Evolutionary conservation across 805 yeast genomes (phyloP).

Genomic region (Suhomyces faveliae): DNA sequence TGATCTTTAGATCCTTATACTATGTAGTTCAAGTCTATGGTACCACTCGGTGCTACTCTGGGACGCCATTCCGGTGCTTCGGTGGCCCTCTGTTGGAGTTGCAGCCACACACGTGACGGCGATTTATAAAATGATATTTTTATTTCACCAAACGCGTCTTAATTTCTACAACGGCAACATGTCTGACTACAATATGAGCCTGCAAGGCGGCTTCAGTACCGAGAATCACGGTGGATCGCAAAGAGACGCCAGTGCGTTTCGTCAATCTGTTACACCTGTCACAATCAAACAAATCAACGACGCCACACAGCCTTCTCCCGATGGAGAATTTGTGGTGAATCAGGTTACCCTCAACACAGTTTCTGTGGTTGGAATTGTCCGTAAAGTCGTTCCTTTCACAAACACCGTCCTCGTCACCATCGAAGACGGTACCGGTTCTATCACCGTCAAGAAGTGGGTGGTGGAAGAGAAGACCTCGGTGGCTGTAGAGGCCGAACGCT

Average conservation of each 20-base stretch:
- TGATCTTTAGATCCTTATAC: no score
- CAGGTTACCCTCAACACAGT: constrained; percentile 63
- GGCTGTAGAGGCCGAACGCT: constrained; percentile 29
- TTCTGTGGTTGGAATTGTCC: constrained; percentile 65
- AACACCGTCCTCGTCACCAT: constrained; percentile 55
- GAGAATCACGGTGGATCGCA: constrained; percentile 21
- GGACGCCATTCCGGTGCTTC: no score
- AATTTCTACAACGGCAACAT: not conserved
- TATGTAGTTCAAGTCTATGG: no score
- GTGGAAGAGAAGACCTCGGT: constrained; percentile 32
- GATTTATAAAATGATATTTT: no score
- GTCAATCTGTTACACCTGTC: constrained; percentile 50
- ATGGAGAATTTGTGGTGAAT: constrained; percentile 61
- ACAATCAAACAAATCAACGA: constrained; percentile 72
- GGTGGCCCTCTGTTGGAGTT: no score
- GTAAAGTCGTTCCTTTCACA: constrained; percentile 59
- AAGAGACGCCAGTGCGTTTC: constrained; percentile 16
- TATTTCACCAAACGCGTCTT: not conserved
- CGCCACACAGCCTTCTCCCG: constrained; percentile 59
- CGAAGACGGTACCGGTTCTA: constrained; percentile 75
- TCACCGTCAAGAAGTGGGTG: constrained; percentile 61
- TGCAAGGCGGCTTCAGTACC: constrained; percentile 18
- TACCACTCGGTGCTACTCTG: no score
- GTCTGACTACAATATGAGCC: constrained; percentile 1
- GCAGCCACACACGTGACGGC: not conserved